These are phyloP conservation scores for Asparagopsis taxiformis DNA, from an alignment of 31 red algal genomes.

Conservation along the genomic window DNA sequence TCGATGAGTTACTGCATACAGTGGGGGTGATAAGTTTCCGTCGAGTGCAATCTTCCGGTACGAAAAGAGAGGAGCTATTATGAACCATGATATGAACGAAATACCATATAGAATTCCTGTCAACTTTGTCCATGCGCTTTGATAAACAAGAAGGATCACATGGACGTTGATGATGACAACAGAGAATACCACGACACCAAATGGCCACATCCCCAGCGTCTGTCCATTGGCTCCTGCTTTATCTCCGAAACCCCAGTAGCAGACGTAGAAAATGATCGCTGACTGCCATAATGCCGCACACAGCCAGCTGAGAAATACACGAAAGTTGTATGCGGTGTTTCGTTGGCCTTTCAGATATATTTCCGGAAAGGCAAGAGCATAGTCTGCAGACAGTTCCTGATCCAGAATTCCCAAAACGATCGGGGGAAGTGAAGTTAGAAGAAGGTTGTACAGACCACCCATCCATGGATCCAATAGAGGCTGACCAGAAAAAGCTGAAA, in stretches of 20 bases:
- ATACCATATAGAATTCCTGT: conserved; percentile 44
- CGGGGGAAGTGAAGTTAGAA: conserved; percentile 78
- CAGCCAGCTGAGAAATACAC: conserved; percentile 78
- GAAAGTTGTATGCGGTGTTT: conserved; percentile 57
- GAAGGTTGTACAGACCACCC: conserved; percentile 78
- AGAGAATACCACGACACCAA: conserved; percentile 61
- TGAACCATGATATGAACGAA: conserved; percentile 68
- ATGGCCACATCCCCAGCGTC: conserved; percentile 58
- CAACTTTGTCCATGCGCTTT: conserved; percentile 70
- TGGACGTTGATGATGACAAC: conserved; percentile 70
- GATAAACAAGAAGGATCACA: conserved; percentile 45
- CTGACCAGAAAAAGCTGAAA: conserved; percentile 75
- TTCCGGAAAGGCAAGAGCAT: conserved; percentile 83
- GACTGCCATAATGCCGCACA: conserved; percentile 73
- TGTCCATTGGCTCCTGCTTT: conserved; percentile 46
- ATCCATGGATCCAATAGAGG: conserved; percentile 93
- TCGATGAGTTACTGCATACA: conserved; percentile 55
- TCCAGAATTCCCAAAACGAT: conserved; percentile 83
- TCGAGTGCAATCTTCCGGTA: conserved; percentile 31
- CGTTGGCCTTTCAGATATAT: conserved; percentile 77
- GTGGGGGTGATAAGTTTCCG: conserved; percentile 35
- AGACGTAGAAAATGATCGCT: conserved; percentile 75
- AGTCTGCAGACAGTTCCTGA: conserved; percentile 75
- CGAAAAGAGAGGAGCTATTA: conserved; percentile 62
- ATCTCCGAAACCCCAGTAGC: conserved; percentile 64